Base-by-base conservation (phyloP, 2,329 filamentous ascomycete genomes). In the Diaporthe vaccinii region DNA sequence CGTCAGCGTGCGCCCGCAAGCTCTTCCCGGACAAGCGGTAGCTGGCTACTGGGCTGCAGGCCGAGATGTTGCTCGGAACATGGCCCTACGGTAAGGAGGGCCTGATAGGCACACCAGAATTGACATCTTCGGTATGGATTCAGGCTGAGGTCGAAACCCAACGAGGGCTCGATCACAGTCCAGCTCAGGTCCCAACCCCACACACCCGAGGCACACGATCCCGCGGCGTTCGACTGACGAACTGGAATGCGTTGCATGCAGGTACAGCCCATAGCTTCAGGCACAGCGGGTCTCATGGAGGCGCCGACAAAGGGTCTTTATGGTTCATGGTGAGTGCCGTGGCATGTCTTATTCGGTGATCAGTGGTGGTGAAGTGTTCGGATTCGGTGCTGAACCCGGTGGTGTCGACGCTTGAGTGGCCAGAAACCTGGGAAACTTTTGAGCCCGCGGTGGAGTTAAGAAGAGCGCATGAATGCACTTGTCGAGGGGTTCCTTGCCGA, bases 211-310 rank as follows among this genome's bases (percentile, higher is more conserved):
- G 49, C 49, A 69, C 65, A 41, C 22, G 10, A 25, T 41, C 34
- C 34, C n/a, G 49, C n/a, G 65, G 49, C 34, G 12, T 17, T 44
- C 39, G 39, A 62, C 10, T 31, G 57, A 55, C 49, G 58, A 58
- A 74, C 46, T 41, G 34, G 31, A 75, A 75, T 53, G 74, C 74
- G 41, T 73, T 69, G 65, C 12, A 75, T 75, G 74, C 74, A 75
- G 74, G 74, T 75, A 75, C 74, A 59, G 22, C 41, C 34, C 34
- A 55, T 69, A 55, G 65, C 34, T 58, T 65, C 55, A 65, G 70
- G 70, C 70, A 73, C 34, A 65, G n/a, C 57, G 36, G 70, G 46
- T 51, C 44, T 53, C 65, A 41, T 55, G 49, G 65, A 39, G 49
- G 65, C 65, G 65, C 65, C 34, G 49, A 41, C 65, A 55, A 41